Conservation (phyloP, 164 flowering plant species). For the Piper betle region DNA sequence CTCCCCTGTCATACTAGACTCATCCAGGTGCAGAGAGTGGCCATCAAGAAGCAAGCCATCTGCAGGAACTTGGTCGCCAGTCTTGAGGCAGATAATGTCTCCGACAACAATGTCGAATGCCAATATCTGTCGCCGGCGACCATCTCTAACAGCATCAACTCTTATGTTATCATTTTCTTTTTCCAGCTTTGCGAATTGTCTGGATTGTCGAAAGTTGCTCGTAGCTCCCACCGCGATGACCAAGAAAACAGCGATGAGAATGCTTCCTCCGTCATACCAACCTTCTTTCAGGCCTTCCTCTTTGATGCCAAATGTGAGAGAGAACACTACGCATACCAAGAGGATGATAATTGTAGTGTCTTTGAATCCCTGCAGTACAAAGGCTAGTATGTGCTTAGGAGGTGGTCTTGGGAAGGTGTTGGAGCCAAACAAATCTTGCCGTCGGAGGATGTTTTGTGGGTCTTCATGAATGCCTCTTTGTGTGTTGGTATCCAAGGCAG, state of each 20-base stretch:
- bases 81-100: conserved; percentile 81
- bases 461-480: neutral
- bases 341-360: conserved; percentile 27
- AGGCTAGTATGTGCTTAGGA: conserved; percentile 5
- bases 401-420: conserved; percentile 1
- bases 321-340: conserved; percentile 4
- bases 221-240: conserved; percentile 28
- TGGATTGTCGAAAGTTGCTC: conserved; percentile 23
- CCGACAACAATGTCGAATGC: conserved; percentile 93
- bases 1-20: conserved; percentile 36
- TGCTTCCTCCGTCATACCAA: conserved; percentile 9
- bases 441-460: neutral
- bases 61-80: conserved; percentile 81
- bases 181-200: conserved; percentile 20
- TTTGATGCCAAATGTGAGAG: conserved; percentile 22
- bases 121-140: conserved; percentile 60
- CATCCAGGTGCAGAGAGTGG: conserved; percentile 22
- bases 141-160: conserved; percentile 48
- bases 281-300: conserved; percentile 15
- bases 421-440: neutral
- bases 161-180: conserved; percentile 10
- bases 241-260: conserved; percentile 17
- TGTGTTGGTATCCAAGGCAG: neutral
- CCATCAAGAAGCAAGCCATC: conserved; percentile 32
- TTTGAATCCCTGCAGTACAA: conserved; percentile 27